These are phyloP conservation scores for Pleurotus tuber-regium DNA, from an alignment of 768 basidiomycete genomes.

Conservation along the genomic window DNA sequence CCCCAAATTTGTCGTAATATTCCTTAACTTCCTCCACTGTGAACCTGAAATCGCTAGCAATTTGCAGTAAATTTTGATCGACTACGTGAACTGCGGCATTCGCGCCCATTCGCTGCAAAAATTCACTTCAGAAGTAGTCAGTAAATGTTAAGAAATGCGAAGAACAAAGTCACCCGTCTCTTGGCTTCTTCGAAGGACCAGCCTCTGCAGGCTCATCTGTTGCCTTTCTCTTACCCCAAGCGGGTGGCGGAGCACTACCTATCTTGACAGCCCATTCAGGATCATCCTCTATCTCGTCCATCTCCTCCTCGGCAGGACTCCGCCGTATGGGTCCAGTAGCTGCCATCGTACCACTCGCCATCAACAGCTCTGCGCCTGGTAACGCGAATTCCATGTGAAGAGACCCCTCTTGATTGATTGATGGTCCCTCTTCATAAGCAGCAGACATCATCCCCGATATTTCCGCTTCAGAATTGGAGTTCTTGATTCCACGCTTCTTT, in stretches of 20 bases:
- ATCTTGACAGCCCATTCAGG: conserved; percentile 66
- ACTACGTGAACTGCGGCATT: conserved; percentile 63
- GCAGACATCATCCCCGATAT: conserved; percentile 12
- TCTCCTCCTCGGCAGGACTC: conserved; percentile 62
- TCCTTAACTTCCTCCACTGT: conserved; percentile 76
- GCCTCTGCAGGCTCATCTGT: conserved; percentile 34
- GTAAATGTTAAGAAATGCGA: conserved; percentile 19
- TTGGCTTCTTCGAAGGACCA: conserved; percentile 42
- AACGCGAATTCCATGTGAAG: neutral
- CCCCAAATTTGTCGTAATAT: conserved; percentile 71
- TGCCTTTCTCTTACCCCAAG: conserved; percentile 65
- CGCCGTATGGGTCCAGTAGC: neutral
- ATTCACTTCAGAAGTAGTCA: conserved; percentile 67
- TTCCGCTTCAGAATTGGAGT: conserved; percentile 20
- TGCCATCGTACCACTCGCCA: neutral
- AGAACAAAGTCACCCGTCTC: conserved; percentile 30
- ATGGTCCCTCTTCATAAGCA: neutral
- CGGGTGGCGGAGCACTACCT: conserved; percentile 60
- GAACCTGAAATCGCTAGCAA: conserved; percentile 69
- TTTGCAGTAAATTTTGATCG: conserved; percentile 61
- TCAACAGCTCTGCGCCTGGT: neutral
- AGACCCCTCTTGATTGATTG: neutral
- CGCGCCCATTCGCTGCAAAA: conserved; percentile 61
- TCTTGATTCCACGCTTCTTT: conserved; percentile 41
- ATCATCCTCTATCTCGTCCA: conserved; percentile 57